A percentile compares a stretch with the other conserved stretches of the same genome.
These are phyloP conservation scores for Leptoxyphium fumago DNA, from an alignment of 2,329 filamentous ascomycete genomes.

Conservation along the genomic window DNA sequence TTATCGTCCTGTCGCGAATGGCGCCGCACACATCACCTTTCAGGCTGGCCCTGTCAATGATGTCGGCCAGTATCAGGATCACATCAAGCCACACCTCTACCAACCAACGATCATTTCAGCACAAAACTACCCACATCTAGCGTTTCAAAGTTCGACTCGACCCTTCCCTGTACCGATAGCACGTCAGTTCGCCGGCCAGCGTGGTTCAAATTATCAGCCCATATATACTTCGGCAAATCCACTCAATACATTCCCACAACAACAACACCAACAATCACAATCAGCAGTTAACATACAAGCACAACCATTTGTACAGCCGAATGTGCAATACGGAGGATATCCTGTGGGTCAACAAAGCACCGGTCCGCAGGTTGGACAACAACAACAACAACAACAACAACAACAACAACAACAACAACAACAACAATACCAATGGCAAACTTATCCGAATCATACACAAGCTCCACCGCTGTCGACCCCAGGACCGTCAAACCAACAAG, in stretches of 20 bases:
- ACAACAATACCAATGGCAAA: conserved; percentile 1
- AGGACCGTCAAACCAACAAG: background rate
- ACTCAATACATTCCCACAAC: too few species aligned
- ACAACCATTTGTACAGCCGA: too few species aligned
- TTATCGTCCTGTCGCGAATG: conserved; percentile 34
- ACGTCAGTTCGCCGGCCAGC: too few species aligned
- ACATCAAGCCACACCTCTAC: conserved; percentile 1
- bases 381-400: conserved; percentile 1
- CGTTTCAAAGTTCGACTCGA: conserved; percentile 2
- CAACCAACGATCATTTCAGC: background rate
- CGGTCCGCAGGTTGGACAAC: background rate
- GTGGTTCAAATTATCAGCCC: too few species aligned
- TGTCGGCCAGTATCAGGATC: conserved; percentile 3
- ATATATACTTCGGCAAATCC: too few species aligned
- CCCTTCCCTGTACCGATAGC: conserved; percentile 3
- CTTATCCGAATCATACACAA: background rate
- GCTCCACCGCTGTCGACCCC: background rate
- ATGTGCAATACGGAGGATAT: too few species aligned
- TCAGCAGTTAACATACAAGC: too few species aligned
- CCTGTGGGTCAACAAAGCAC: too few species aligned
- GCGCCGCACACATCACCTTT: conserved; percentile 22
- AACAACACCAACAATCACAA: too few species aligned
- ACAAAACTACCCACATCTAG: background rate
- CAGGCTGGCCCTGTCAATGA: conserved; percentile 11
- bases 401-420: conserved; percentile 1